These are phyloP conservation scores for Chlorociboria aeruginascens DNA, from an alignment of 495 filamentous ascomycete genomes.

Conservation along the genomic window DNA sequence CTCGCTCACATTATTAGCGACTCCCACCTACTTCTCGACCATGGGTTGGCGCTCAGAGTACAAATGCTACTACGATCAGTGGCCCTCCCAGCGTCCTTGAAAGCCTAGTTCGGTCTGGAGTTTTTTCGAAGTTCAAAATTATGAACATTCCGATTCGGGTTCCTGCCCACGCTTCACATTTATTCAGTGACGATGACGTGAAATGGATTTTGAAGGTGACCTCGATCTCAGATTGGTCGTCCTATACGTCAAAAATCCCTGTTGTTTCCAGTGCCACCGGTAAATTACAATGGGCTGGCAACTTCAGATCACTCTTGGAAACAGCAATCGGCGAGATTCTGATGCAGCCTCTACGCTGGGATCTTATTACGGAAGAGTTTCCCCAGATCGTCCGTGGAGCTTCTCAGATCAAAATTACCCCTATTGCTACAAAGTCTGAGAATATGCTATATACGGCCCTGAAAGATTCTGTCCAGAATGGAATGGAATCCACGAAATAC, in stretches of 20 bases:
- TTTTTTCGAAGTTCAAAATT: constrained; percentile 30
- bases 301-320: not conserved
- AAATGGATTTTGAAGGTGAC: constrained; percentile 25
- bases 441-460: too few relatives aligned
- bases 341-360: constrained; percentile 32
- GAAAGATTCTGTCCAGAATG: too few relatives aligned
- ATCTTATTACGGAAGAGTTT: constrained; percentile 16
- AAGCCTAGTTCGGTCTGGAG: constrained; percentile 37
- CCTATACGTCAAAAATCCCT: not conserved
- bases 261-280: constrained; percentile 35
- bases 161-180: constrained; percentile 67
- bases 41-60: constrained; percentile 61
- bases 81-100: constrained; percentile 55
- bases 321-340: constrained; percentile 44
- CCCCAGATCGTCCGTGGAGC: constrained; percentile 37
- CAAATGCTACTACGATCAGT: constrained; percentile 60
- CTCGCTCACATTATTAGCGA: constrained; percentile 22
- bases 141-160: constrained; percentile 57
- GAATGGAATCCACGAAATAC: too few relatives aligned
- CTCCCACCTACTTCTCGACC: constrained; percentile 40
- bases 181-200: constrained; percentile 36
- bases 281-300: not conserved
- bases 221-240: constrained; percentile 20
- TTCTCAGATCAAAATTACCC: too few relatives aligned
- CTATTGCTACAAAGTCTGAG: too few relatives aligned